Evolutionary conservation across 176 grass and related monocot species (phyloP).

Genomic region (Ampelocalamus luodianensis): DNA sequence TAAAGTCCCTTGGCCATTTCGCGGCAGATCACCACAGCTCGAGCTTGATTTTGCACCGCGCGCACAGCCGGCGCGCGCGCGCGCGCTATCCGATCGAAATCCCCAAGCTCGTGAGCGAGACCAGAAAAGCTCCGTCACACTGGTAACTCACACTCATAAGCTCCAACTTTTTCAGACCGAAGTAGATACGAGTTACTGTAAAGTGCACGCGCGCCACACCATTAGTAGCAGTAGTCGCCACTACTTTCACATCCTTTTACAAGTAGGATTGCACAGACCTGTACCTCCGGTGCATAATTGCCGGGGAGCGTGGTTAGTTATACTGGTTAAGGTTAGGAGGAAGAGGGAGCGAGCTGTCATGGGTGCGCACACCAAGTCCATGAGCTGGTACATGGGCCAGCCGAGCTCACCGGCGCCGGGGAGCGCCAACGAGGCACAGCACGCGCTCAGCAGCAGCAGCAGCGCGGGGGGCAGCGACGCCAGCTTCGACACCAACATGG

Average conservation of each 20-base stretch:
- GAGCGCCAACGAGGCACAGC: conserved; percentile 39
- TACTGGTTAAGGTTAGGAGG: not conserved
- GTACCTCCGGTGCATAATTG: conserved; percentile 39
- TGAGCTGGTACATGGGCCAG: conserved; percentile 51
- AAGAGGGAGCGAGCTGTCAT: not conserved
- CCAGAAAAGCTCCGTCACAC: not conserved
- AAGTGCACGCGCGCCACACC: not conserved
- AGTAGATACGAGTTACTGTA: not conserved
- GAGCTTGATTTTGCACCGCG: conserved; percentile 9
- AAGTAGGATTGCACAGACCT: not conserved
- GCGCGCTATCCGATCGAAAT: not conserved
- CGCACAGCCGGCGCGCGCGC: not conserved
- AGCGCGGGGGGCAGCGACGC: conserved; percentile 30
- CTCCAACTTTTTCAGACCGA: not conserved
- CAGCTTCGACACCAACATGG: conserved; percentile 97
- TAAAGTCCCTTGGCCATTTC: not conserved
- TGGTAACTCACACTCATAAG: not conserved
- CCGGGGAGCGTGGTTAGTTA: not conserved
- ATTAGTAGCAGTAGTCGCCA: not conserved
- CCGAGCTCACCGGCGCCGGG: conserved; percentile 32
- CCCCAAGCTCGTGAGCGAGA: not conserved
- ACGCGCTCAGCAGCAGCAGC: conserved; percentile 43
- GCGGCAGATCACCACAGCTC: conserved; percentile 5
- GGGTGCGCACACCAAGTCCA: conserved; percentile 42
- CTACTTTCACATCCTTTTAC: conserved; percentile 28